A percentile compares a stretch with the other conserved stretches of the same genome.
Conservation (phyloP, 1,139 yeast genomes). For the Taiozyma sp. region DNA sequence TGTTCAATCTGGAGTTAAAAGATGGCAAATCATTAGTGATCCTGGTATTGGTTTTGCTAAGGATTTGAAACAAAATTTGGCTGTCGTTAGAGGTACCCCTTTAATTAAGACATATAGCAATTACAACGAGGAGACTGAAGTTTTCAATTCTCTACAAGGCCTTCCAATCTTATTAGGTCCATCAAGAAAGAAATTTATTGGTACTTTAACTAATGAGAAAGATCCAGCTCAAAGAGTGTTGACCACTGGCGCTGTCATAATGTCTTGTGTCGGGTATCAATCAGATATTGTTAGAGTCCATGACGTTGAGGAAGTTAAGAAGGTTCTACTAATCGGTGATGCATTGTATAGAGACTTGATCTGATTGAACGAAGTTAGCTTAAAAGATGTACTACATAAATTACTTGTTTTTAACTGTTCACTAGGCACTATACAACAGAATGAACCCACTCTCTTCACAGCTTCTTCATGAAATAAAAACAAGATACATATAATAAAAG, state of each 20-base stretch:
- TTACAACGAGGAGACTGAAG: slow-evolving; percentile 22
- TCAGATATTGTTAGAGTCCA: slow-evolving; percentile 88
- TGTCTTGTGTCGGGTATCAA: slow-evolving; percentile 70
- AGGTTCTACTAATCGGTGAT: slow-evolving; percentile 69
- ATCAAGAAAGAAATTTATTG: slow-evolving; percentile 83
- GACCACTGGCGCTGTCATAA: slow-evolving; percentile 75
- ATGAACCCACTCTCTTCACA: neutral
- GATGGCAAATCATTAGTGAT: slow-evolving; percentile 91
- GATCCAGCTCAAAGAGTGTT: slow-evolving; percentile 57
- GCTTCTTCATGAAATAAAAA: slow-evolving; percentile 1
- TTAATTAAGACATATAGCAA: slow-evolving; percentile 49
- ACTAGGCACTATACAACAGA: neutral
- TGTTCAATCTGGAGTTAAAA: slow-evolving; percentile 54
- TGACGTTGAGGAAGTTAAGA: slow-evolving; percentile 64
- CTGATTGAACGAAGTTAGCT: neutral
- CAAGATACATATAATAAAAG: neutral
- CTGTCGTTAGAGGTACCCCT: slow-evolving; percentile 54
- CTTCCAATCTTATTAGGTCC: slow-evolving; percentile 80
- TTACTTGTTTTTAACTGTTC: neutral
- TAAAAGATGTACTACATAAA: neutral
- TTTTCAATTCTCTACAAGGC: slow-evolving; percentile 28
- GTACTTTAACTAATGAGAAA: slow-evolving; percentile 49
- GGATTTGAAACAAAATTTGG: slow-evolving; percentile 59
- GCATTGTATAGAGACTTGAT: slow-evolving; percentile 54
- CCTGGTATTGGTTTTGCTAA: slow-evolving; percentile 98